phyloP scores from a whole-genome alignment of 2,329 filamentous ascomycete species.

The Tolypocladium tundrense region DNA sequence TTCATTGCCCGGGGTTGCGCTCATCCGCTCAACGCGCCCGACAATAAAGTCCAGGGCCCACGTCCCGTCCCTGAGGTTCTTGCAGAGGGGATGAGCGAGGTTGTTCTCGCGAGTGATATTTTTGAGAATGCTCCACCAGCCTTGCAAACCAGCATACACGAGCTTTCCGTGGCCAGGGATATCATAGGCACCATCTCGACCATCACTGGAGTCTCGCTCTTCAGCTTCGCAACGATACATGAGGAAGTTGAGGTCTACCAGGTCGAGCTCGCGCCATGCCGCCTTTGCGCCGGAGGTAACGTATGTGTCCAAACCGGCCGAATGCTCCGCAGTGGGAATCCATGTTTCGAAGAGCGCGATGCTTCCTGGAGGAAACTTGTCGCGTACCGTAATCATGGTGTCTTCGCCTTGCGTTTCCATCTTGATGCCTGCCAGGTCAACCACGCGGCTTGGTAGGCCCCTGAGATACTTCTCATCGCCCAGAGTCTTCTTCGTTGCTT shows the following conservation, averaged over 20 bases:
- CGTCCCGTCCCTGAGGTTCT: slow-evolving; percentile 81
- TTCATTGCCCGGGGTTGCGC: slow-evolving; percentile 50
- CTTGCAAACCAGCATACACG: slow-evolving; percentile 93
- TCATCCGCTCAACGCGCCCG: slow-evolving; percentile 63
- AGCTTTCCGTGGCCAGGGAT: slow-evolving; percentile 77
- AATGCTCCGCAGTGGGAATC: slow-evolving; percentile 81
- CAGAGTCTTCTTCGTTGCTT: slow-evolving; percentile 53
- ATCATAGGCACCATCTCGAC: slow-evolving; percentile 77
- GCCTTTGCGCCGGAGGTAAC: slow-evolving; percentile 71
- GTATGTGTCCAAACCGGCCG: slow-evolving; percentile 72
- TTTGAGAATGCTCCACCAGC: slow-evolving; percentile 91
- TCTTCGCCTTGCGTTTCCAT: slow-evolving; percentile 64
- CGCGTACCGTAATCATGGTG: slow-evolving; percentile 69
- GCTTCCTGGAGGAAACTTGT: slow-evolving; percentile 83
- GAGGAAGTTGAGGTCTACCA: slow-evolving; percentile 83
- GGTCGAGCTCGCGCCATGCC: slow-evolving; percentile 63
- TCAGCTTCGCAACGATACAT: slow-evolving; percentile 89
- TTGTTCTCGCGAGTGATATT: slow-evolving; percentile 81
- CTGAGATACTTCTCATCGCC: slow-evolving; percentile 62
- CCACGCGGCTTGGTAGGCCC: slow-evolving; percentile 75
- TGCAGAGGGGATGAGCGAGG: slow-evolving; percentile 83
- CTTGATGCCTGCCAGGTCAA: slow-evolving; percentile 61
- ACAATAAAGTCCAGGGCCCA: slow-evolving; percentile 90
- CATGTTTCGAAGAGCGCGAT: slow-evolving; percentile 94
- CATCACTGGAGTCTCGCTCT: slow-evolving; percentile 66